Base-by-base conservation (phyloP, 2,329 filamentous ascomycete genomes). In the Didymella keratinophila region DNA sequence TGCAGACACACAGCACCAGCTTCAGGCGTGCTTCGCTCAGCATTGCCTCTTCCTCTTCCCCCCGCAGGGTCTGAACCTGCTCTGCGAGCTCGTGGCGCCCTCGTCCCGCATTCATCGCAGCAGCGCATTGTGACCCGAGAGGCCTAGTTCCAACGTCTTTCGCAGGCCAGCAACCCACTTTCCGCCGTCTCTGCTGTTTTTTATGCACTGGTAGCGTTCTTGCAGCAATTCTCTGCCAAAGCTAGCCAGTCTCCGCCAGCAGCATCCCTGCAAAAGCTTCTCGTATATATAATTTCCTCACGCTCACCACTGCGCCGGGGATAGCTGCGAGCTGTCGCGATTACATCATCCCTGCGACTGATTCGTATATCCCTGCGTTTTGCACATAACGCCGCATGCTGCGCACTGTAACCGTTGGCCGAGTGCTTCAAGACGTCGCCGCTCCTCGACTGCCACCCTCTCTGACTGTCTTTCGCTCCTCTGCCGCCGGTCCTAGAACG, bases 401-500 rank as follows among this genome's bases (percentile, higher is more conserved):
- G 51, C 59, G 36, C 56, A 45, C 45, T 57, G 58, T 34, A 62
- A 50, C 55, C 57, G 45, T 60, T 41, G 50, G 46, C 57, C 46
- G 41, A 60, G 57, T 60, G 48, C 61, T 68, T 67, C 39, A 67
- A 58, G 45, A 28, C 52, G 52, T 62, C 30, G 34, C 55, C 30
- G 56, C 59, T 58, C 60, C 62, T 58, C 55, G 49, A 46, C 62
- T 51, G 50, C 52, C 52, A 25, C 46, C 36, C 30, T 48, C 11
- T 46, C 37, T 37, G n/a, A 12, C 28, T 37, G 44, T 57, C 54
- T 60, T 55, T 37, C 49, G 56, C 66, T 63, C 54, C 60, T 64
- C 61, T 64, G 58, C 72, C 66, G 65, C 70, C 63, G 63, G 68
- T 68, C 69, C 65, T 65, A 51, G 60, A 64, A 52, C 72, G 74